Base-by-base conservation (phyloP, 2,329 filamentous ascomycete genomes). In the Neofusicoccum sp. region DNA sequence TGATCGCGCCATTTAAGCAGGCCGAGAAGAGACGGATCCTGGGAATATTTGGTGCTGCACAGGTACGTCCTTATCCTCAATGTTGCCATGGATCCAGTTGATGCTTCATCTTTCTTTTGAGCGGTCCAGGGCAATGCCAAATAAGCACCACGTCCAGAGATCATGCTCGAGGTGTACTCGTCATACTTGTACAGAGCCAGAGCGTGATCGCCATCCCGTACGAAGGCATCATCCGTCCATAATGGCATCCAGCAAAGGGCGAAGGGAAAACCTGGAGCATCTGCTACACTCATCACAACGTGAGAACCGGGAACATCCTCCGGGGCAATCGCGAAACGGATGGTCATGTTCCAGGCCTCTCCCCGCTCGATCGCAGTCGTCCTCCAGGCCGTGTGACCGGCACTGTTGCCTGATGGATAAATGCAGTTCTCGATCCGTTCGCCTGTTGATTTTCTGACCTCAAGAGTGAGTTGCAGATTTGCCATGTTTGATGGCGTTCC, bases 31-130 rank as follows among this genome's bases (percentile, higher is more conserved):
- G 89, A 86, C 60, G 93, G 89, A 71, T 99, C 93, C 71, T 99
- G 95, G 0, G 93, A 97, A 71, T 96, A 96, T 62, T 88, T 86
- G 0, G 95, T 99, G 76, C 95, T 98, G 81, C 93, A 97, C 6
- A 99, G 84, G 68, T 91, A 96, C 0, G 93, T 96, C 62, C 90
- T 85, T 9, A 96, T 78, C 11, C 86, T 85, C 34, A 99, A 76
- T n/a, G 86, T 85, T 3, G 93, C 91, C 65, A 96, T 83, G 14
- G 86, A 85, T 2, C 93, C 91, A 65, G 96, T 83, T 3, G 90
- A 88, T 57, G 83, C 81, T 71, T 87, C 86, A 58, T 93, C 90
- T 67, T 89, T 88, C 82, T 69, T 88, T 84, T 67, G 89, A 82
- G 89, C 79, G 65, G 84, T 88, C 89, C 93, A 98, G 0, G 91